These are phyloP conservation scores for Candolleomyces aberdarensis DNA, from an alignment of 768 basidiomycete species.

Conservation along the genomic window DNA sequence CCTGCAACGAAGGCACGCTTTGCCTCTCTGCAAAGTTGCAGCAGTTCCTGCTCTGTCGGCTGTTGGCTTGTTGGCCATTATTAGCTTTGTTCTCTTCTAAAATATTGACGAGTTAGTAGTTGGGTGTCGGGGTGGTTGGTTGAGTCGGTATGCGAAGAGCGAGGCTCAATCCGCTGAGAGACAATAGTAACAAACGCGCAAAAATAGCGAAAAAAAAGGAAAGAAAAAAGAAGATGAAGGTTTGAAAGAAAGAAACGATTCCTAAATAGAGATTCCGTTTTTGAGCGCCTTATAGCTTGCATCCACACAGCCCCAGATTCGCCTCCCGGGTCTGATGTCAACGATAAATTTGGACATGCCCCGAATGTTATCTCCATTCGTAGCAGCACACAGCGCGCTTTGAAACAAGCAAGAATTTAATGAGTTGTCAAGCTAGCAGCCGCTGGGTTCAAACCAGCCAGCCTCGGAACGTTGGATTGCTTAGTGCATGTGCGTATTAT, in stretches of 20 bases:
- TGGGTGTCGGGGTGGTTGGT: neutral
- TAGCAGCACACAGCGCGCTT: too few relatives aligned
- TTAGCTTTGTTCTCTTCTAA: slow-evolving; percentile 26
- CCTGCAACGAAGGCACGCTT: slow-evolving; percentile 74
- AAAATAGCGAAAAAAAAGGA: slow-evolving; percentile 27
- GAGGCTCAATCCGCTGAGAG: slow-evolving; percentile 19
- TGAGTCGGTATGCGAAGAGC: neutral
- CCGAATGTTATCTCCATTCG: too few relatives aligned
- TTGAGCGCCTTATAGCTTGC: neutral
- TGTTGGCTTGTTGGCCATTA: slow-evolving; percentile 50
- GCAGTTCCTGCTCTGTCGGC: slow-evolving; percentile 29
- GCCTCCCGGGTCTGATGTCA: too few relatives aligned
- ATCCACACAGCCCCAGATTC: neutral
- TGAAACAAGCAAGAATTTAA: too few relatives aligned
- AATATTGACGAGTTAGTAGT: slow-evolving; percentile 19
- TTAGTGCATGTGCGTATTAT: too few relatives aligned
- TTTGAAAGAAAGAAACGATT: slow-evolving; percentile 10
- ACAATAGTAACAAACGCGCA: slow-evolving; percentile 19
- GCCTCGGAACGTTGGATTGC: too few relatives aligned
- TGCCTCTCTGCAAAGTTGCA: slow-evolving; percentile 59
- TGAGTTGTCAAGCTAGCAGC: too few relatives aligned
- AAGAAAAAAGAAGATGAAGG: slow-evolving; percentile 18
- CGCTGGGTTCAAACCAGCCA: too few relatives aligned
- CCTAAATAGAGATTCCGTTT: neutral
- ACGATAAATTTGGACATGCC: too few relatives aligned